Conservation (phyloP, 805 yeast genomes). For the Suhomyces prunicola region DNA sequence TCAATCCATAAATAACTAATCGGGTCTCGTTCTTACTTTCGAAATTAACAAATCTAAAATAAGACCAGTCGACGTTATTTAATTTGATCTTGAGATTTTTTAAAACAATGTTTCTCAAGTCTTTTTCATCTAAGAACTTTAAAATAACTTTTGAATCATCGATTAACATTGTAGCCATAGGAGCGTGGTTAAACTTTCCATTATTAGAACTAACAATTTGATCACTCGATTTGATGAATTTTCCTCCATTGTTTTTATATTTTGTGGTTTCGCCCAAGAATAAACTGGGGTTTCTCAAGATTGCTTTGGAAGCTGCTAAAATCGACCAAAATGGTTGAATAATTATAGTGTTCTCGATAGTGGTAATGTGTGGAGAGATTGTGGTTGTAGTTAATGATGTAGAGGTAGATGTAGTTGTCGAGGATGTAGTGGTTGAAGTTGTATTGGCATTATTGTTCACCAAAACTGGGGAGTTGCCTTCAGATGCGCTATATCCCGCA, state of each 20-base stretch:
- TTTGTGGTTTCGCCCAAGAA: slow-evolving; percentile 30
- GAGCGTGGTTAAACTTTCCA: slow-evolving; percentile 1
- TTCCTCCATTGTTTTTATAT: slow-evolving; percentile 22
- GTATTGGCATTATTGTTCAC: background rate
- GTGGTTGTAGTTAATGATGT: slow-evolving; percentile 11
- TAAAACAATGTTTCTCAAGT: slow-evolving; percentile 5
- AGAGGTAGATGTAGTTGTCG: slow-evolving; percentile 7
- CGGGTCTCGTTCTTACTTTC: slow-evolving; percentile 12
- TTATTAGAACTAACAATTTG: background rate
- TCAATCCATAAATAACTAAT: slow-evolving; percentile 33
- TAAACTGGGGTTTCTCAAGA: slow-evolving; percentile 23
- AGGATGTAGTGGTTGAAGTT: slow-evolving; percentile 10
- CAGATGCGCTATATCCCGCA: background rate
- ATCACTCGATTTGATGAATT: slow-evolving; percentile 10
- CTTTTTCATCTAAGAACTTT: slow-evolving; percentile 17
- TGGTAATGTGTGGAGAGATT: slow-evolving; percentile 12
- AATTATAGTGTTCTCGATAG: slow-evolving; percentile 16
- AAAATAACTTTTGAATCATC: slow-evolving; percentile 31
- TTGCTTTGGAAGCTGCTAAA: slow-evolving; percentile 37
- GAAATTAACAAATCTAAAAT: slow-evolving; percentile 17
- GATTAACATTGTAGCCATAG: slow-evolving; percentile 23
- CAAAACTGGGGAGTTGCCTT: background rate
- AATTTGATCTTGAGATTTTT: slow-evolving; percentile 19
- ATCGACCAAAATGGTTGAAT: slow-evolving; percentile 44
- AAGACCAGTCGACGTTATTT: slow-evolving; percentile 35